These are phyloP conservation scores for Lyophyllum semitale DNA, from an alignment of 768 basidiomycete genomes.

Conservation along the genomic window DNA sequence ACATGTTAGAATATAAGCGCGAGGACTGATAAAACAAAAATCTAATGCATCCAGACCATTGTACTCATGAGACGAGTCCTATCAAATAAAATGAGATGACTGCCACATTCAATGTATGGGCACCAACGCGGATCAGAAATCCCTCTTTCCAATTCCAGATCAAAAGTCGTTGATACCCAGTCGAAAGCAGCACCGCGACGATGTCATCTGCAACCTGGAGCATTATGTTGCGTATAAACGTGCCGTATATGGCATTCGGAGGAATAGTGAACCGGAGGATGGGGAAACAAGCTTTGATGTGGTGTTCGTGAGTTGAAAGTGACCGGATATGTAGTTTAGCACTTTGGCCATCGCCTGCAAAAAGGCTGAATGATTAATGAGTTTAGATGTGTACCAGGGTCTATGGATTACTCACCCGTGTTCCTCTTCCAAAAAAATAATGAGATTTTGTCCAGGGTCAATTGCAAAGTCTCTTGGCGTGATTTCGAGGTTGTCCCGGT, in stretches of 20 bases:
- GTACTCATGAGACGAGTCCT: conserved; percentile 4
- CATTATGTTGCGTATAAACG: conserved; percentile 29
- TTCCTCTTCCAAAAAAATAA: conserved; percentile 33
- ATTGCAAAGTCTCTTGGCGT: conserved; percentile 58
- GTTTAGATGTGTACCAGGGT: not conserved
- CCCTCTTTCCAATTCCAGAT: conserved; percentile 23
- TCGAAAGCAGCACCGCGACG: conserved; percentile 45
- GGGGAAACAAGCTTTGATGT: conserved; percentile 40
- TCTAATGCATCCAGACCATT: conserved; percentile 32
- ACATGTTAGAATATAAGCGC: conserved; percentile 45
- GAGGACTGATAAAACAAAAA: conserved; percentile 47
- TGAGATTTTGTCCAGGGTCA: conserved; percentile 65
- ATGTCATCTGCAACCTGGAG: conserved; percentile 59
- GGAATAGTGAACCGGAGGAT: conserved; percentile 26
- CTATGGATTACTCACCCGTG: conserved; percentile 14
- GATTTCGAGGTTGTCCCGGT: conserved; percentile 38
- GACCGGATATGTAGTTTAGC: conserved; percentile 42
- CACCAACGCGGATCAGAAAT: conserved; percentile 11
- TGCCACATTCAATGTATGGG: not conserved
- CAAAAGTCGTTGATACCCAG: conserved; percentile 27
- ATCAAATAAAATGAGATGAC: not conserved
- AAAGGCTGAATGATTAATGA: conserved; percentile 7
- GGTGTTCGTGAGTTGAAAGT: conserved; percentile 40
- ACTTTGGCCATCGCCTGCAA: conserved; percentile 5
- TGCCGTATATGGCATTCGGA: conserved; percentile 21